Conservation (phyloP, 2,329 filamentous ascomycete genomes). For the Aplosporella prunicola region DNA sequence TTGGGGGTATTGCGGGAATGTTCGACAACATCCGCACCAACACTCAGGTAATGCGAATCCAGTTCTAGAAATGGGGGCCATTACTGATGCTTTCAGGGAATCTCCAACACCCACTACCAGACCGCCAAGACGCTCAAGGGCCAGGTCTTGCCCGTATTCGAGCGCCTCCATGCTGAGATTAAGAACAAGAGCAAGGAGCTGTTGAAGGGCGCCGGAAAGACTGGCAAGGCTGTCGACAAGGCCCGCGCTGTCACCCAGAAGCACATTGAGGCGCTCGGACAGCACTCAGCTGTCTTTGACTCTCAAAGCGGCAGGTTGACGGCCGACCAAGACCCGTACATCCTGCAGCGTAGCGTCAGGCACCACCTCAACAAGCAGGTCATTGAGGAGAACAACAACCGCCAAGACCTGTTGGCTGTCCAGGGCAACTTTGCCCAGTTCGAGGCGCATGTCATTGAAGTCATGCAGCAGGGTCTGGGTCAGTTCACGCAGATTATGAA, state of each 20-base stretch:
- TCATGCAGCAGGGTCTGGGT: slow-evolving; percentile 71
- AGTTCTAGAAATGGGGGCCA: no score
- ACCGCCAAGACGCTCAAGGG: slow-evolving; percentile 86
- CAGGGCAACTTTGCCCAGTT: slow-evolving; percentile 84
- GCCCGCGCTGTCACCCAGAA: slow-evolving; percentile 79
- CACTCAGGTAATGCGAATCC: slow-evolving; percentile 67
- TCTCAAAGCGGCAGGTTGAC: slow-evolving; percentile 62
- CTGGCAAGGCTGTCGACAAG: slow-evolving; percentile 85
- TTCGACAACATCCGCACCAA: slow-evolving; percentile 93
- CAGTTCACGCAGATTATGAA: slow-evolving; percentile 74
- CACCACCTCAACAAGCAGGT: slow-evolving; percentile 86
- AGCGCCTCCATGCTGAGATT: slow-evolving; percentile 88
- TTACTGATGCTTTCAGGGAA: slow-evolving; percentile 47
- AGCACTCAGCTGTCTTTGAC: slow-evolving; percentile 73
- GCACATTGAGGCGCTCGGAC: slow-evolving; percentile 87
- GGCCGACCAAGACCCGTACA: slow-evolving; percentile 74
- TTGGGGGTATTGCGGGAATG: slow-evolving; percentile 80
- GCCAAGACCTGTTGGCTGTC: slow-evolving; percentile 82
- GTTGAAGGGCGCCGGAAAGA: slow-evolving; percentile 67
- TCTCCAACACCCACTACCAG: slow-evolving; percentile 82
- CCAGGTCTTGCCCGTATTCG: slow-evolving; percentile 76
- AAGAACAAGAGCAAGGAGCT: slow-evolving; percentile 95
- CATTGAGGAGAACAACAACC: slow-evolving; percentile 90
- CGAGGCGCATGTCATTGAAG: slow-evolving; percentile 74
- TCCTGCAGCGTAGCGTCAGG: slow-evolving; percentile 70